Conservation (phyloP, 2,329 filamentous ascomycete species). For the Hypoxylon rubiginosum region DNA sequence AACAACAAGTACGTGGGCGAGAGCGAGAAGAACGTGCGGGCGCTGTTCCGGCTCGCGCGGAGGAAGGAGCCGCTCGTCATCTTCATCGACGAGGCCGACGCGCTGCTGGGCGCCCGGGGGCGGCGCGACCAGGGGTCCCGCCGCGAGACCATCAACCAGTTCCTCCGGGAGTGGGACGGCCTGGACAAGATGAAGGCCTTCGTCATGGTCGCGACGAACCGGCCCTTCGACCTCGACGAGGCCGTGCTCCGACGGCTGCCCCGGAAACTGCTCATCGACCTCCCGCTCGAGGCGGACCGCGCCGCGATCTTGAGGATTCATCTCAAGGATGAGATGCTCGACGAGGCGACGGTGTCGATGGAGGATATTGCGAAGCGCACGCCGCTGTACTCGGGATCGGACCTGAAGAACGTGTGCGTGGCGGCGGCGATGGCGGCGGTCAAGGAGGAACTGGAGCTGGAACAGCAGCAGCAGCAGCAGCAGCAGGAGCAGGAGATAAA, state of each 20-base stretch:
- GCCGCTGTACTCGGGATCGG: constrained; percentile 83
- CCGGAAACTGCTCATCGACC: constrained; percentile 78
- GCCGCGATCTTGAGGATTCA: constrained; percentile 79
- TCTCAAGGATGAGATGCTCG: constrained; percentile 75
- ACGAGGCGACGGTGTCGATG: constrained; percentile 69
- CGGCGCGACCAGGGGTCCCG: constrained; percentile 77
- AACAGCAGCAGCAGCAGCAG: constrained; percentile 6
- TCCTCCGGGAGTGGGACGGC: constrained; percentile 96
- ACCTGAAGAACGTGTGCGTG: constrained; percentile 86
- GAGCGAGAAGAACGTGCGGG: constrained; percentile 94
- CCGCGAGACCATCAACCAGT: constrained; percentile 95
- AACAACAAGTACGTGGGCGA: constrained; percentile 98
- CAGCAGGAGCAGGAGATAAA: constrained; percentile 42
- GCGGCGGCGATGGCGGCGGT: constrained; percentile 84
- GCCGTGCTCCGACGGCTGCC: constrained; percentile 84
- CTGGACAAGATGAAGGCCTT: constrained; percentile 86
- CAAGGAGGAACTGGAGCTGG: constrained; percentile 72
- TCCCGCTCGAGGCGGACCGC: constrained; percentile 76
- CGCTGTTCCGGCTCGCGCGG: constrained; percentile 90
- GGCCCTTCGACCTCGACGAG: constrained; percentile 94
- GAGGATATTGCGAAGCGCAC: constrained; percentile 74
- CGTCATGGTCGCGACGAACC: constrained; percentile 97
- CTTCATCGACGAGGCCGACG: constrained; percentile 97
- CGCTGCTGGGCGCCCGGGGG: constrained; percentile 84
- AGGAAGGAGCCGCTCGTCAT: constrained; percentile 93